Evolutionary conservation across 2,329 filamentous ascomycete genomes (phyloP).

Genomic region (Hypoxylon sp.): DNA sequence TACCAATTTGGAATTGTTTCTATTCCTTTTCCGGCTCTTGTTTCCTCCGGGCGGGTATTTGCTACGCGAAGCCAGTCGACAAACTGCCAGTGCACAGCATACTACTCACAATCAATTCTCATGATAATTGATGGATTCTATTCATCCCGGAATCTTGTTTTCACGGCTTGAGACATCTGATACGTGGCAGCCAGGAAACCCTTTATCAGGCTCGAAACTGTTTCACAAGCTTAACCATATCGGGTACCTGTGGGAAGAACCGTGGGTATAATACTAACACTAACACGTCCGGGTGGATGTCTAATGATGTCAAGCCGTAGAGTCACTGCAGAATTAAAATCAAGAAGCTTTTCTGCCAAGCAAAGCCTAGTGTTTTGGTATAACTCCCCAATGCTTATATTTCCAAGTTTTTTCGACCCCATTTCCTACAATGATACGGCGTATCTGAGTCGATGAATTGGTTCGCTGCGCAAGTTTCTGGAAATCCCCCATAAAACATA

Average conservation of each 20-base stretch:
- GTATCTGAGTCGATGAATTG: slow-evolving; percentile 4
- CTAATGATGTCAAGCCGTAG: slow-evolving; percentile 25
- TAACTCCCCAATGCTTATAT: neutral
- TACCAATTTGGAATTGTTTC: neutral
- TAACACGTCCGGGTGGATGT: slow-evolving; percentile 4
- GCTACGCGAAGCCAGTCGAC: slow-evolving; percentile 2
- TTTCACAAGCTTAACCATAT: slow-evolving; percentile 18
- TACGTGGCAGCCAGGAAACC: slow-evolving; percentile 21
- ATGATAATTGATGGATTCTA: slow-evolving; percentile 5
- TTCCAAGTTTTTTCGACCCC: slow-evolving; percentile 7
- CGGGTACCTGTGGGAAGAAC: slow-evolving; percentile 2
- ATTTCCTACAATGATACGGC: neutral
- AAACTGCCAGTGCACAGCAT: neutral
- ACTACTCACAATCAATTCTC: slow-evolving; percentile 3
- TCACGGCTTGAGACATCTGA: slow-evolving; percentile 11
- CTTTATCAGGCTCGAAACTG: slow-evolving; percentile 4
- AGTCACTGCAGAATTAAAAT: neutral
- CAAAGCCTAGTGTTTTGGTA: slow-evolving; percentile 7
- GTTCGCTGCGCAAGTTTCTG: neutral
- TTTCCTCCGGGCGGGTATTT: slow-evolving; percentile 12
- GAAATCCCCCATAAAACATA: slow-evolving; percentile 7
- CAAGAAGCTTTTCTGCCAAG: slow-evolving; percentile 10
- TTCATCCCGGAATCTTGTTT: slow-evolving; percentile 20
- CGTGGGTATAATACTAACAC: slow-evolving; percentile 19
- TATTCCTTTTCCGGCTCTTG: slow-evolving; percentile 18